These are phyloP conservation scores for Ascochyta koolunga DNA, from an alignment of 2,329 filamentous ascomycete genomes.

Conservation along the genomic window DNA sequence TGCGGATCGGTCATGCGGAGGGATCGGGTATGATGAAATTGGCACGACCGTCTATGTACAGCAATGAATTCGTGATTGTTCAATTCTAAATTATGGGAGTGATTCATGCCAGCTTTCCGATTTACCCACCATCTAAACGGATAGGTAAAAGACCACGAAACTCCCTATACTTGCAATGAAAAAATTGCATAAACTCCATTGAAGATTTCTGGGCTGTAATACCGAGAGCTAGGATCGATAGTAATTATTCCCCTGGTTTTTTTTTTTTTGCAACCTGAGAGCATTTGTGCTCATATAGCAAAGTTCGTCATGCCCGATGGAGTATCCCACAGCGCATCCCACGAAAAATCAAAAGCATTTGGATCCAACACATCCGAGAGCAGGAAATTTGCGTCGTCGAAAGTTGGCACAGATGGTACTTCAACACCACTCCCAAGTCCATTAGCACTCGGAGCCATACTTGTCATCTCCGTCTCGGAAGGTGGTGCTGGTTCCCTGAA, in stretches of 20 bases:
- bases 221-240: too few species aligned
- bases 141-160: too few species aligned
- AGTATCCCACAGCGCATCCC: constrained; percentile 47
- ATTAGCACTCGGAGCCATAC: constrained; percentile 12
- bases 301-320: constrained; percentile 44
- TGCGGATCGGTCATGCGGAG: background rate
- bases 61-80: background rate
- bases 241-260: too few species aligned
- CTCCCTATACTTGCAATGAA: too few species aligned
- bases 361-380: constrained; percentile 42
- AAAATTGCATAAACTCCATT: too few species aligned
- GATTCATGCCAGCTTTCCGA: too few species aligned
- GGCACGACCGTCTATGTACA: background rate
- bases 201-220: background rate
- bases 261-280: too few species aligned
- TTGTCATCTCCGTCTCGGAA: constrained; percentile 25
- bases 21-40: background rate
- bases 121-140: too few species aligned
- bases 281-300: constrained; percentile 19
- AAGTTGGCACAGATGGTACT: constrained; percentile 20
- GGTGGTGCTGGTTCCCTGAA: constrained; percentile 25
- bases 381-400: constrained; percentile 39
- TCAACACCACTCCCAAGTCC: constrained; percentile 8
- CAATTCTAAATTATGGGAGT: too few species aligned
- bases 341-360: constrained; percentile 45